Conservation (phyloP, 1,284 basidiomycete species). For the Malassezia sp. region DNA sequence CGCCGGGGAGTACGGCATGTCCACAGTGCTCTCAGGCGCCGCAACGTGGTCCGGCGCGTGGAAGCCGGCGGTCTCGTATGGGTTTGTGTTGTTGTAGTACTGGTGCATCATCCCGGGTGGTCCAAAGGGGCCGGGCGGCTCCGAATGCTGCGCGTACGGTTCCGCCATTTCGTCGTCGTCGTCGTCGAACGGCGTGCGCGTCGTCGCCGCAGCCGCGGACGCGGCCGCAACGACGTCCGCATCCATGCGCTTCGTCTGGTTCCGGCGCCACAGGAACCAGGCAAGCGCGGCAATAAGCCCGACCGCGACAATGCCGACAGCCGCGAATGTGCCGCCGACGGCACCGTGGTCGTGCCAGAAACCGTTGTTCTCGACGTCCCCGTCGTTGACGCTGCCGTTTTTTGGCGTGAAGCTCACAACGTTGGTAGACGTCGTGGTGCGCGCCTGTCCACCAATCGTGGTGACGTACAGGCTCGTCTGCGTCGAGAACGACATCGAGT, state of each 20-base stretch:
- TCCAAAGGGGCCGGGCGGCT: slow-evolving; percentile 2
- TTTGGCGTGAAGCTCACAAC: not conserved
- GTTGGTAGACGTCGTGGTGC: not conserved
- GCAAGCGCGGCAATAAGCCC: slow-evolving; percentile 27
- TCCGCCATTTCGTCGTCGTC: slow-evolving; percentile 41
- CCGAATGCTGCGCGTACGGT: not conserved
- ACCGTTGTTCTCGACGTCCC: not conserved
- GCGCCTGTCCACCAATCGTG: not conserved
- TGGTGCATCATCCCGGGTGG: too few species aligned
- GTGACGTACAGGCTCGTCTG: slow-evolving; percentile 2
- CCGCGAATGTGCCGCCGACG: slow-evolving; percentile 44
- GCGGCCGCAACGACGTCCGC: slow-evolving; percentile 44
- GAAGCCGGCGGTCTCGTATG: slow-evolving; percentile 10
- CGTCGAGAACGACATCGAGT: not conserved
- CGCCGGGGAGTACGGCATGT: not conserved
- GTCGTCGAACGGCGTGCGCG: slow-evolving; percentile 44
- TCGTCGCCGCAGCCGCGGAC: slow-evolving; percentile 41
- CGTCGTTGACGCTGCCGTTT: not conserved
- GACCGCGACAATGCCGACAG: slow-evolving; percentile 37
- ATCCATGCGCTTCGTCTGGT: slow-evolving; percentile 42
- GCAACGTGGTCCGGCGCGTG: slow-evolving; percentile 7
- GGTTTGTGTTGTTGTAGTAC: too few species aligned
- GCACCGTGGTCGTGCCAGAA: slow-evolving; percentile 43
- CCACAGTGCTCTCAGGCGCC: not conserved
- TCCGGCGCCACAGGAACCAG: slow-evolving; percentile 36